A percentile compares a stretch with the other conserved stretches of the same genome.
Conservation (phyloP, 2,329 filamentous ascomycete genomes). For the Xylaria multiplex region DNA sequence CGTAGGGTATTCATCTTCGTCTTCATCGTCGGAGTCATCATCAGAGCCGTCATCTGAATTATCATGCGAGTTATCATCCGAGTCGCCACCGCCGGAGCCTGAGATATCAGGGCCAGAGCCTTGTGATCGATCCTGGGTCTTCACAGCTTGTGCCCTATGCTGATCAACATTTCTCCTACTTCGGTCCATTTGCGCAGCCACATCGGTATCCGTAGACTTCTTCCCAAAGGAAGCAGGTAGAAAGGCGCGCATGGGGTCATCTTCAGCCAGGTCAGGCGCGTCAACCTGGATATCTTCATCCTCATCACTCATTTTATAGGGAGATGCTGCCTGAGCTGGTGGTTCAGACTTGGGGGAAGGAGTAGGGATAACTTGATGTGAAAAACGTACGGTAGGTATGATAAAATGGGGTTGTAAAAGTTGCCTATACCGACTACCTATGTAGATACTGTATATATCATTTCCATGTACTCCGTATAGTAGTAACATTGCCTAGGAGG, state of each 20-base stretch:
- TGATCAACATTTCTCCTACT: slow-evolving; percentile 70
- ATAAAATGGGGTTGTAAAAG: neutral
- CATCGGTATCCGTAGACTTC: slow-evolving; percentile 75
- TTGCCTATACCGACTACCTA: no score
- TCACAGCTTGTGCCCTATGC: slow-evolving; percentile 44
- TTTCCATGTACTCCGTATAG: neutral
- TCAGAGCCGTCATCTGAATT: slow-evolving; percentile 63
- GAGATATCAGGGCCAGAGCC: slow-evolving; percentile 45
- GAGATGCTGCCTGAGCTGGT: neutral
- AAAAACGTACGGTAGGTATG: neutral
- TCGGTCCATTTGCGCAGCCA: slow-evolving; percentile 82
- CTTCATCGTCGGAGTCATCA: slow-evolving; percentile 71
- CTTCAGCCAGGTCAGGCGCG: slow-evolving; percentile 62
- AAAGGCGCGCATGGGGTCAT: slow-evolving; percentile 79
- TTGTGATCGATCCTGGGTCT: slow-evolving; percentile 47
- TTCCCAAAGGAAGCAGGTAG: slow-evolving; percentile 88
- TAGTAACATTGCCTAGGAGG: neutral
- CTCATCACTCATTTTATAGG: slow-evolving; percentile 65
- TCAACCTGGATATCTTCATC: slow-evolving; percentile 67
- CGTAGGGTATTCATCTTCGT: slow-evolving; percentile 89
- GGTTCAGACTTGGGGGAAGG: slow-evolving; percentile 1
- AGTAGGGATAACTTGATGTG: neutral
- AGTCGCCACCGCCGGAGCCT: slow-evolving; percentile 56
- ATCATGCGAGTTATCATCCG: slow-evolving; percentile 64
- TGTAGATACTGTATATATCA: neutral